Evolutionary conservation across 495 filamentous ascomycete species (phyloP).

Genomic region (Penicillium daleae): DNA sequence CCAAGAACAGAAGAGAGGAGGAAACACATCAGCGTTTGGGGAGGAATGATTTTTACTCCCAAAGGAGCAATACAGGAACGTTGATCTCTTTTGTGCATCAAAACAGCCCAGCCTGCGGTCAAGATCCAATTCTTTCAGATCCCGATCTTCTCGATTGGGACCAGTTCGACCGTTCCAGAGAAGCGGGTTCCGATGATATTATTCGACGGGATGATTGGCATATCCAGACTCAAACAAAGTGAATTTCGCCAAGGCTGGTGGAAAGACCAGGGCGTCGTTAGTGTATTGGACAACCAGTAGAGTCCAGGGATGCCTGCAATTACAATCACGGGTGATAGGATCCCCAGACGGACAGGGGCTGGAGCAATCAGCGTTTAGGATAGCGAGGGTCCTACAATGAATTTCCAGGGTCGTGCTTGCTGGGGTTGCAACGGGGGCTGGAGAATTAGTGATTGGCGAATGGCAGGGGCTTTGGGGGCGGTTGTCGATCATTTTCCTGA

Average conservation of each 20-base stretch:
- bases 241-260: not conserved
- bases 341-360: conserved; percentile 8
- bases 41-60: not conserved
- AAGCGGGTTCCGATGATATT: not conserved
- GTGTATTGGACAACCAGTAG: not conserved
- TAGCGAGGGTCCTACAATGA: conserved; percentile 1
- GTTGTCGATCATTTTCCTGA: conserved; percentile 14
- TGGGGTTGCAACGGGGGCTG: conserved; percentile 16
- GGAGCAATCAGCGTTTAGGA: conserved; percentile 9
- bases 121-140: not conserved
- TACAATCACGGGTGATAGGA: conserved; percentile 2
- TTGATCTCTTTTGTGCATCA: not conserved
- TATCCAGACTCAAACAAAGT: not conserved
- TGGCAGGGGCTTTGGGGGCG: conserved; percentile 1
- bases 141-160: not conserved
- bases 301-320: conserved; percentile 1
- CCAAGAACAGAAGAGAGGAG: not conserved
- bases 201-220: not conserved
- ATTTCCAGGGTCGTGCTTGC: conserved; percentile 12
- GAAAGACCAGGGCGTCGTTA: not conserved
- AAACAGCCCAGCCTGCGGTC: not conserved
- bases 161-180: not conserved
- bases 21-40: not conserved
- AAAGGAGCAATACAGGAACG: not conserved
- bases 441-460: conserved; percentile 16